These are phyloP conservation scores for Stramenopiles sp. DNA, from an alignment of 352 stramenopile species.

Conservation along the genomic window DNA sequence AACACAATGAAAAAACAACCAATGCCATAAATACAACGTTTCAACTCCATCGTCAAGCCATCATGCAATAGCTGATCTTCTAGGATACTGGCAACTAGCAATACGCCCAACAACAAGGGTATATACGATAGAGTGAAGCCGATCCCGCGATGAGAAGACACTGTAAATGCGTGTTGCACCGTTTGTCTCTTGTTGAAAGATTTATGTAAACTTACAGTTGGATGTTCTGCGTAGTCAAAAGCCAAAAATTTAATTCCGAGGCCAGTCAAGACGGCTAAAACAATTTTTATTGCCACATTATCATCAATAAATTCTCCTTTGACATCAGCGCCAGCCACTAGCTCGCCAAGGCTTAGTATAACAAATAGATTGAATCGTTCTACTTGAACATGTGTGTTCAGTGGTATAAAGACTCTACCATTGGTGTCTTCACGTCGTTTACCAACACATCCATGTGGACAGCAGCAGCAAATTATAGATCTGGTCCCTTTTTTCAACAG, in stretches of 20 bases:
- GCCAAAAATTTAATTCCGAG: not conserved
- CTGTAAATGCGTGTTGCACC: not conserved
- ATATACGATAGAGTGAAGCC: not conserved
- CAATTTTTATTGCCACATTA: not conserved
- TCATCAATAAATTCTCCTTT: not conserved
- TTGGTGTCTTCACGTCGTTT: not conserved
- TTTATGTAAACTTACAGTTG: not conserved
- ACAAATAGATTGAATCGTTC: not conserved
- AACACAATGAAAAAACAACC: not conserved
- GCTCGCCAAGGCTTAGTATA: not conserved
- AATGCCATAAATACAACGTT: not conserved
- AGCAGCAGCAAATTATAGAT: not conserved
- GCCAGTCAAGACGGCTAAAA: not conserved
- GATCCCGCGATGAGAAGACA: not conserved
- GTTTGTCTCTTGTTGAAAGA: not conserved
- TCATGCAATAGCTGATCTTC: not conserved
- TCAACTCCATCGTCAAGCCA: not conserved
- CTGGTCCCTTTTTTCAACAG: not conserved
- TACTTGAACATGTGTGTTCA: not conserved
- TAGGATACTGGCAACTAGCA: not conserved
- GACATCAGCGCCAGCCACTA: not conserved
- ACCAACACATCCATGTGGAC: not conserved
- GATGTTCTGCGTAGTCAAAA: not conserved
- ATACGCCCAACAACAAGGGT: not conserved
- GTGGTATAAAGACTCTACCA: not conserved